Base-by-base conservation (phyloP, 2,329 filamentous ascomycete species). In the Xylariaceae sp. region DNA sequence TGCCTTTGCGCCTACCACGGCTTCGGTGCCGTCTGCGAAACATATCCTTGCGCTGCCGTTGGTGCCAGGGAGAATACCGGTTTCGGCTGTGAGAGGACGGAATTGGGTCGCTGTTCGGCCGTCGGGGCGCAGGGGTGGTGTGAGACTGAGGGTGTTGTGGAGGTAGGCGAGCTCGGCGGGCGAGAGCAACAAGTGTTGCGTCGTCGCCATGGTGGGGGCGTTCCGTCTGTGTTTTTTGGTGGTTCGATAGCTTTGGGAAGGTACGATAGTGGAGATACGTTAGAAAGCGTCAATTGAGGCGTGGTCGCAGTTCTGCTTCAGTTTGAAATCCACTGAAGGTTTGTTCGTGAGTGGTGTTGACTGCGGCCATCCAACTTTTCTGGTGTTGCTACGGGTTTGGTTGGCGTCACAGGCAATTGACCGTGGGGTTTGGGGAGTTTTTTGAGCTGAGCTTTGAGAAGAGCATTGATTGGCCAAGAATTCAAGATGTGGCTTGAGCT, bases 81-180 rank as follows among this genome's bases (percentile, higher is more conserved):
- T 91, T 75, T 99, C 94, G 54, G 94, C 94, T 16, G 88, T 84
- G 51, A 99, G 77, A 1, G 93, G 90, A 3, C 94, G 89, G 77
- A 97, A 97, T 71, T 97, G 90, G 33, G 85, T 89, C 17, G 90
- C 77, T 16, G 83, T 74, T 65, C 92, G 89, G 58, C 88, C 89
- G 71, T 99, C 94, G 18, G 93, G 89, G 19, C 94, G 91, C 69
- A 97, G 88, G 17, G 94, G 91, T 11, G 91, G 91, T 41, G 74
- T 75, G 54, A 92, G 86, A 7, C 85, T 81, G 66, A 99, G 90
- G 6, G 93, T 92, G 59, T 83, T 84, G 78, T 96, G 90, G 47
- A 97, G 84, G 76, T 97, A 99, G 63, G 92, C 91, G 65, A 99
- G 89, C 76, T 99, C 94, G 66, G 94, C 91, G 44, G 94, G 93